Percentiles rank a stretch among this genome's conserved stretches.
phyloP scores from a whole-genome alignment of 768 basidiomycete species.

The Paxillus involutus region DNA sequence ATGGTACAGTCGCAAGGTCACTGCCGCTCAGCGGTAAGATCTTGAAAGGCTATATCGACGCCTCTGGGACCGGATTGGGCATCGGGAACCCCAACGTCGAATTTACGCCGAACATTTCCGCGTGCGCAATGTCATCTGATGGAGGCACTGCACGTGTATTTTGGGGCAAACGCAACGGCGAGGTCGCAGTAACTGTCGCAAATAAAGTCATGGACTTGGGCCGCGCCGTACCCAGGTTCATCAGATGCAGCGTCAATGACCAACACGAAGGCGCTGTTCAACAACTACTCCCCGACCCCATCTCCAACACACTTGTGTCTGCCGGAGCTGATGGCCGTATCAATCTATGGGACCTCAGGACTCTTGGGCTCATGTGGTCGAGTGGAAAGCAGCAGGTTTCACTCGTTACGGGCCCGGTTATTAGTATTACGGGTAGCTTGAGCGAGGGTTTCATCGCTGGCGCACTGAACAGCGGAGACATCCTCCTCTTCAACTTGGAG shows the following conservation, averaged over 20 bases:
- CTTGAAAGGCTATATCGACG: slow-evolving; percentile 67
- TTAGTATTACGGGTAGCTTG: slow-evolving; percentile 48
- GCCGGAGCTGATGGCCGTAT: slow-evolving; percentile 62
- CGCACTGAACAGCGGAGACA: slow-evolving; percentile 56
- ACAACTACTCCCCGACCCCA: slow-evolving; percentile 52
- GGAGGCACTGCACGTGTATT: slow-evolving; percentile 65
- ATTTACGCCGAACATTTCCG: slow-evolving; percentile 65
- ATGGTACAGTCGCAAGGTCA: slow-evolving; percentile 74
- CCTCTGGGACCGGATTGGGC: slow-evolving; percentile 56
- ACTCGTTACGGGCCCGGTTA: slow-evolving; percentile 47
- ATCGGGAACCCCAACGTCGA: slow-evolving; percentile 76
- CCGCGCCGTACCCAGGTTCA: slow-evolving; percentile 44
- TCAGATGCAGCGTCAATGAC: slow-evolving; percentile 52
- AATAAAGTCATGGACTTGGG: slow-evolving; percentile 56
- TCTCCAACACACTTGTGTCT: slow-evolving; percentile 42
- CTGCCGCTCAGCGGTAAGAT: slow-evolving; percentile 68
- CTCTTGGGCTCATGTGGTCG: slow-evolving; percentile 61
- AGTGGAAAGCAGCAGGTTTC: slow-evolving; percentile 39
- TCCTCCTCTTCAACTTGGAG: slow-evolving; percentile 52
- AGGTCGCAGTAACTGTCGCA: slow-evolving; percentile 60
- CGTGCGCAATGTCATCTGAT: slow-evolving; percentile 56
- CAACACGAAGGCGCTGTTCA: slow-evolving; percentile 62
- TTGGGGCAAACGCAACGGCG: slow-evolving; percentile 75
- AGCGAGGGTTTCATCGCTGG: slow-evolving; percentile 46
- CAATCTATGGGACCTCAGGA: slow-evolving; percentile 71